A percentile compares a stretch with the other conserved stretches of the same genome.
These are phyloP conservation scores for Blastocrithidia nonstop DNA, from an alignment of 208 protist species.

Conservation along the genomic window DNA sequence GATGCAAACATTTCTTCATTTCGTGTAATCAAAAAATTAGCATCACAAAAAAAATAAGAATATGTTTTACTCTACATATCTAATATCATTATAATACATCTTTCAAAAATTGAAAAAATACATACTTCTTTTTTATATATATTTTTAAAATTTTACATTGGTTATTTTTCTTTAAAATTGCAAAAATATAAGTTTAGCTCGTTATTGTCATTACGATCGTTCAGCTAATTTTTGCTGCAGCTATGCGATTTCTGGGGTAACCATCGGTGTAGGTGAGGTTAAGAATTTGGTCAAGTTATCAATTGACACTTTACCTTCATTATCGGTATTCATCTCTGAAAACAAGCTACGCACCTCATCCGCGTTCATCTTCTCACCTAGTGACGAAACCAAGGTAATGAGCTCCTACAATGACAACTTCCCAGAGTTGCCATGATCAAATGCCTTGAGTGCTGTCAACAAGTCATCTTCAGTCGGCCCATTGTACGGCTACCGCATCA, in stretches of 20 bases:
- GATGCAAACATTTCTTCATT: no score
- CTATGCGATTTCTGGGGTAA: conserved; percentile 74
- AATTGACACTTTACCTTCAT: conserved; percentile 59
- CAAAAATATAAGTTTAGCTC: background rate
- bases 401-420: conserved; percentile 57
- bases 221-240: conserved; percentile 64
- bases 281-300: conserved; percentile 71
- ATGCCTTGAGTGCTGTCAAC: conserved; percentile 61
- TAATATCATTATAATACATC: no score
- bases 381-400: conserved; percentile 65
- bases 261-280: conserved; percentile 71
- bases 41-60: no score
- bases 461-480: conserved; percentile 81
- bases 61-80: no score
- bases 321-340: conserved; percentile 55
- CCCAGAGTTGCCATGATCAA: conserved; percentile 62
- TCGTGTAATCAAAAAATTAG: no score
- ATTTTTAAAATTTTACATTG: background rate
- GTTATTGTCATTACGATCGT: background rate
- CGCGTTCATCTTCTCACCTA: conserved; percentile 83
- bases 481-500: conserved; percentile 80
- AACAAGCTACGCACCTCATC: conserved; percentile 69
- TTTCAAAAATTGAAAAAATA: no score
- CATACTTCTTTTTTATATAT: no score
- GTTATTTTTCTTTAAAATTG: background rate